These are phyloP conservation scores for Euphorbia tirucalli DNA, from an alignment of 345 rosid species.

Conservation along the genomic window DNA sequence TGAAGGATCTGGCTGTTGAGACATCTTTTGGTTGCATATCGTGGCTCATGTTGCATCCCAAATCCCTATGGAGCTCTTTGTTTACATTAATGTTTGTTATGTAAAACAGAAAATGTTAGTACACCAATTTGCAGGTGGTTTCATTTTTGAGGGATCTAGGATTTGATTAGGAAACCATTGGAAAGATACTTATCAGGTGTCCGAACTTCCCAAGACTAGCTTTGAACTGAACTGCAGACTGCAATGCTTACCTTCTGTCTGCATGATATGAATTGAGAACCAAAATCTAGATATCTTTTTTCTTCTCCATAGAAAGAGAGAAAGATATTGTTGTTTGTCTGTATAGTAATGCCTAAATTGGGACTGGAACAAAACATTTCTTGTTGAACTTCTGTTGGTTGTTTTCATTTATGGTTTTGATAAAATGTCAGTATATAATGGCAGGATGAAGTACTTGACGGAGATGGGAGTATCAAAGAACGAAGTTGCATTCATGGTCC, in stretches of 20 bases:
- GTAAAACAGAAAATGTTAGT: slow-evolving; percentile 2
- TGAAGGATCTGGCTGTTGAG: neutral
- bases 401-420: neutral
- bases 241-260: too few species aligned
- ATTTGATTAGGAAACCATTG: slow-evolving; percentile 51
- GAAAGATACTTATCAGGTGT: slow-evolving; percentile 64
- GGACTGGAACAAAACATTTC: neutral
- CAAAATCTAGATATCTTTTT: too few species aligned
- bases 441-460: slow-evolving; percentile 71
- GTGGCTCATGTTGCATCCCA: too few species aligned
- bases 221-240: too few species aligned
- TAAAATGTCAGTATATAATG: slow-evolving; percentile 8
- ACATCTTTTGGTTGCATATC: neutral
- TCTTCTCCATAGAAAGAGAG: too few species aligned
- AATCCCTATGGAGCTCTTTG: too few species aligned
- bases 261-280: too few species aligned
- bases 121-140: slow-evolving; percentile 51
- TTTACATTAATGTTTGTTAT: too few species aligned
- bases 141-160: slow-evolving; percentile 64
- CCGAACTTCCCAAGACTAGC: too few species aligned
- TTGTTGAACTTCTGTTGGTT: neutral
- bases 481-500: slow-evolving; percentile 71
- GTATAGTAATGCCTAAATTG: too few species aligned
- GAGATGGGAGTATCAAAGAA: slow-evolving; percentile 57
- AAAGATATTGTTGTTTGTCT: neutral